These are phyloP conservation scores for Serpula lacrymans DNA, from an alignment of 768 basidiomycete species.

Conservation along the genomic window DNA sequence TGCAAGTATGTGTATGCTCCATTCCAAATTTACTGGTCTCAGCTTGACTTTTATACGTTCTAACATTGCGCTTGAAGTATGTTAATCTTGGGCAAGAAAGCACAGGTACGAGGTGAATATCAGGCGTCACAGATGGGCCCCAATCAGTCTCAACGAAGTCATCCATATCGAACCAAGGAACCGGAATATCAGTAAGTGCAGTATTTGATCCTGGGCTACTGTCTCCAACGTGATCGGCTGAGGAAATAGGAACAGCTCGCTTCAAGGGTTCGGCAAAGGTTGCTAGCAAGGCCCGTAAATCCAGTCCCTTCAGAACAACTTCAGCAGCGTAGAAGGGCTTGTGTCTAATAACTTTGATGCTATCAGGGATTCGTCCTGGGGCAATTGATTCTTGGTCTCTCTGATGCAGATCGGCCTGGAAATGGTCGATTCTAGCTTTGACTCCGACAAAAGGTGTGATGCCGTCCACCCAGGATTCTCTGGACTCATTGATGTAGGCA, in stretches of 20 bases:
- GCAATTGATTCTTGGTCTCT: constrained; percentile 76
- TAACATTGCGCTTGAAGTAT: constrained; percentile 66
- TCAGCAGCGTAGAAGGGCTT: constrained; percentile 90
- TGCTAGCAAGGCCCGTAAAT: constrained; percentile 76
- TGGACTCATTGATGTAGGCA: constrained; percentile 76
- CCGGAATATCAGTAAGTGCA: constrained; percentile 31
- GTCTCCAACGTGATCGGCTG: constrained; percentile 43
- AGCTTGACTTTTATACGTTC: constrained; percentile 35
- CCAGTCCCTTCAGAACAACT: constrained; percentile 71
- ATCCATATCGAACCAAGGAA: constrained; percentile 71
- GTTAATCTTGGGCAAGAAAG: constrained; percentile 80
- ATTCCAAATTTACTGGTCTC: constrained; percentile 78
- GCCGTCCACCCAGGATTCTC: constrained; percentile 79
- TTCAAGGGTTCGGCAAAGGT: constrained; percentile 73
- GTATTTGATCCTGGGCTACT: constrained; percentile 28
- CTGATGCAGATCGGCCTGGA: constrained; percentile 92
- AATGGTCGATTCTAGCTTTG: constrained; percentile 76
- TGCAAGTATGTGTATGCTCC: constrained; percentile 80
- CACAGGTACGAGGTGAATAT: constrained; percentile 65
- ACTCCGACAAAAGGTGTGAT: constrained; percentile 79
- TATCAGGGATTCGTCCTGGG: constrained; percentile 51
- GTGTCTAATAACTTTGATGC: constrained; percentile 59
- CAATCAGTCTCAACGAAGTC: constrained; percentile 84
- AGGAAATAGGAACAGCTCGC: constrained; percentile 47
- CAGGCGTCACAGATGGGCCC: constrained; percentile 49